Base-by-base conservation (phyloP, 139 green algal species). In the Coccomyxa sp. region DNA sequence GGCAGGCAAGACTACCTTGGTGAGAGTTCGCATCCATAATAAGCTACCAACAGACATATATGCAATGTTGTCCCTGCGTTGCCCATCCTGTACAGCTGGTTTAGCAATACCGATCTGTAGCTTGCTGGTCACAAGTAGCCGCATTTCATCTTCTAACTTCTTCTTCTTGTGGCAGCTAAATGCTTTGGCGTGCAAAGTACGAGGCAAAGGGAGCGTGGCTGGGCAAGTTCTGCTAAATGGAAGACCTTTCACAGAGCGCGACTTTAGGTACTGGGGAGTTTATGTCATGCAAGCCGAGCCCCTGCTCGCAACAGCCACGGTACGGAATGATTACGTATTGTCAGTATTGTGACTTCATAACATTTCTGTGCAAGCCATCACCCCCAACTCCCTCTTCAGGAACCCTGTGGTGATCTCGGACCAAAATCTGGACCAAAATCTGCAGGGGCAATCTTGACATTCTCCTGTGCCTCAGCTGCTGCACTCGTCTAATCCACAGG, bases 221-320 rank as follows among this genome's bases (percentile, higher is more conserved):
- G 71, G 71, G 71, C 27, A 32, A n/a, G 71, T 77, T 3, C 9
- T 77, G 71, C 71, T 77, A 1, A 77, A 77, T n/a, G 71, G 71
- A 16, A n/a, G 28, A n/a, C 71, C 25, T 18, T 77, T 45, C 71
- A 77, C 71, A 30, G 71, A 77, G 14, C 28, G n/a, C 14, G 71
- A 77, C 71, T 77, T 77, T 9, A 31, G 12, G 71, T 16, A 16
- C 27, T 77, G 25, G 25, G 71, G 71, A 18, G 71, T 77, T 1
- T 77, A 77, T n/a, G 71, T 77, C 71, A 77, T 38, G 71, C 71
- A 77, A 38, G 71, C 71, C 10, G 71, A 77, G 71, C 71, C 71
- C 27, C 71, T 77, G 71, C 71, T 77, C 27, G 27, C 21, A 25
- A 77, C 71, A 51, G 71, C 71, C 14, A 77, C 71, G 71, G 71